Evolutionary conservation across 1,284 basidiomycete species (phyloP), one percentile per base, ranked within the genome.

Genomic region (Abortiporus biennis): DNA sequence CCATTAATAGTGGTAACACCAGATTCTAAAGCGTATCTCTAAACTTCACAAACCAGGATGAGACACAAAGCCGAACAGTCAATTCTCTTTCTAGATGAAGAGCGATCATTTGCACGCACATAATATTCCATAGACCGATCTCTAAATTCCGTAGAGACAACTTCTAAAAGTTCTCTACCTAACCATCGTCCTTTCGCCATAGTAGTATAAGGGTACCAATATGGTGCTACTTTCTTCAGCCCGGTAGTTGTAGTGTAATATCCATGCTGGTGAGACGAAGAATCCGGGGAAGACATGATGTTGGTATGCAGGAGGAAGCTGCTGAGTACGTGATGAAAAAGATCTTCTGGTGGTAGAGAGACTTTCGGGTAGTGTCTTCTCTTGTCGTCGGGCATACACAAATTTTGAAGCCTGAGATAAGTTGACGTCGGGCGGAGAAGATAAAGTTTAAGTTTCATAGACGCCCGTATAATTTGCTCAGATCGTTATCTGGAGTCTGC

Each of bases 1-100:
- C 92, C 93, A 56, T 99, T 98, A 46, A 99, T 79, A 4, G 88
- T 92, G 9, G 92, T 96, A 16, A 96, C 89, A 2, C 95, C 95
- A n/a, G 88, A 89, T 57, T 93, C 85, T 21, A 97, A 69, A 6
- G 94, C 92, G 60, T 92, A 92, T 65, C 84, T 76, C 91, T 93
- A 45, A 43, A 32, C 46, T 44, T 48, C 38, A 45, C 15, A 30
- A 25, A 25, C 30, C 36, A 34, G n/a, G 15, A 34, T 46, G 15
- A 42, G 46, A n/a, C 2, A 16, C 13, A 2, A n/a, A n/a, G 15
- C 6, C 20, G 25, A 31, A 9, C 27, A 29, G 27, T 29, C 9
- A 29, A 29, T n/a, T n/a, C n/a, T n/a, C n/a, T n/a, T n/a, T n/a
- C 20, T 15, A 37, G 41, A 43, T 33, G 23, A 20, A 20, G 20